Base-by-base conservation (phyloP, 495 filamentous ascomycete species). In the Trichoderma parareesei region DNA sequence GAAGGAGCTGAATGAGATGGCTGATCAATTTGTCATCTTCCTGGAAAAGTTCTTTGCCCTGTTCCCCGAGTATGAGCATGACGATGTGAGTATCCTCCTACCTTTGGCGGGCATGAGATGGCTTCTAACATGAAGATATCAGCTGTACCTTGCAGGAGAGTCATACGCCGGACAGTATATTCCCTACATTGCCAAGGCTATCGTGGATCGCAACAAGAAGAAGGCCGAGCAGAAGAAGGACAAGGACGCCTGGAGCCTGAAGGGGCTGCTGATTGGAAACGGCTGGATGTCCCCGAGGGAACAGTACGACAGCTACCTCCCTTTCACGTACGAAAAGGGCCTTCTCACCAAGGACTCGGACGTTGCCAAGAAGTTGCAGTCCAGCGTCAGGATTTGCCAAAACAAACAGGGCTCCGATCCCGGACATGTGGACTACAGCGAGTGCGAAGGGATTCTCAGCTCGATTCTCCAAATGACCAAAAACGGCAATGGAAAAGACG, bases 101-200 rank as follows among this genome's bases (percentile, higher is more conserved):
- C 38, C 11, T 61, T 20, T 6, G 4, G 20, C 33, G 7, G 18
- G 18, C 53, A 37, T 35, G 27, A 57, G 41, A 5, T 61, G 13
- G 1, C 14, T 42, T 18, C 37, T 61, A 42, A 61, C 37, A n/a
- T 63, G 37, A 44, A 55, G 38, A 2, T 27, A 2, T 46, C 68
- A 98, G 94, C 77, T 98, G 38, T 98, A 97, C 73, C 77, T 98
- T 61, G 88, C 93, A 0, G 94, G 94, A 27, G 94, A 98, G 77
- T 98, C 94, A 2, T 98, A 93, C 71, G 95, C 94, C 41, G 94
- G 94, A 41, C 95, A 98, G 74, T 87, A 98, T 76, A 98, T 98
- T 64, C 94, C 94, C 14, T 96, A 98, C 72, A 93, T 98, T 65
- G 90, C 95, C 9, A 86, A 87, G 66, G 89, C 87, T 33, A 94